phyloP scores from a whole-genome alignment of 352 stramenopile species.

The Phytophthora aleatoria region DNA sequence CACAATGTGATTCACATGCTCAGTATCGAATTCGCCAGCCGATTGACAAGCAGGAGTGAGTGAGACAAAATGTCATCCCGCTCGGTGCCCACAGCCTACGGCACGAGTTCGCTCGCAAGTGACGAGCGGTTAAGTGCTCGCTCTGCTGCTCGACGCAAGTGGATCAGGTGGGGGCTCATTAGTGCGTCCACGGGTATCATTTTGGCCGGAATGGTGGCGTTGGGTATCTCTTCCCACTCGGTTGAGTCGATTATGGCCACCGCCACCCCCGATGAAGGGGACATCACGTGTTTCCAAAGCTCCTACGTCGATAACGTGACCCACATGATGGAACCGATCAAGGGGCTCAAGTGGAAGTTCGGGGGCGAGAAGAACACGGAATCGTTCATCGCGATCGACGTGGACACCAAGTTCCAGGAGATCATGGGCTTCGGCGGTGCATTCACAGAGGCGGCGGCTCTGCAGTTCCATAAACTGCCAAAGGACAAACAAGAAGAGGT shows the following conservation, averaged over 20 bases:
- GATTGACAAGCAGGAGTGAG: constrained; percentile 2
- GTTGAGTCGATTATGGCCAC: constrained; percentile 6
- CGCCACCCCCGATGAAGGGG: constrained; percentile 5
- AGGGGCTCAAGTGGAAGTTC: constrained; percentile 46
- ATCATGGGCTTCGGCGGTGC: constrained; percentile 91
- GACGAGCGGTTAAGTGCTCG: constrained; percentile 26
- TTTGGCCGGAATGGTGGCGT: not conserved
- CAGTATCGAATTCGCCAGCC: constrained; percentile 21
- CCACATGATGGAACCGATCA: constrained; percentile 69
- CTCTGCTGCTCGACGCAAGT: constrained; percentile 15
- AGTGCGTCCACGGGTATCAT: constrained; percentile 14
- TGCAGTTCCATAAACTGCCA: constrained; percentile 87
- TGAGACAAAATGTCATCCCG: constrained; percentile 17
- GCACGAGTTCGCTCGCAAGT: constrained; percentile 39
- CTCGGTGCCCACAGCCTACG: constrained; percentile 45
- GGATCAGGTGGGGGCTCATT: constrained; percentile 34
- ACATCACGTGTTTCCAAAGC: constrained; percentile 66
- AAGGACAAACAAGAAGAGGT: constrained; percentile 79
- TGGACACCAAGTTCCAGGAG: constrained; percentile 59
- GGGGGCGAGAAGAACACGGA: constrained; percentile 7
- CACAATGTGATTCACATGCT: too few species aligned
- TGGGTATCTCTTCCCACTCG: constrained; percentile 13
- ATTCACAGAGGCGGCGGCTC: constrained; percentile 89
- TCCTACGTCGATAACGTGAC: constrained; percentile 58
- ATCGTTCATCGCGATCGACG: constrained; percentile 60